Conservation (phyloP, 106 monocot species). For the Dendrobium catenatum region DNA sequence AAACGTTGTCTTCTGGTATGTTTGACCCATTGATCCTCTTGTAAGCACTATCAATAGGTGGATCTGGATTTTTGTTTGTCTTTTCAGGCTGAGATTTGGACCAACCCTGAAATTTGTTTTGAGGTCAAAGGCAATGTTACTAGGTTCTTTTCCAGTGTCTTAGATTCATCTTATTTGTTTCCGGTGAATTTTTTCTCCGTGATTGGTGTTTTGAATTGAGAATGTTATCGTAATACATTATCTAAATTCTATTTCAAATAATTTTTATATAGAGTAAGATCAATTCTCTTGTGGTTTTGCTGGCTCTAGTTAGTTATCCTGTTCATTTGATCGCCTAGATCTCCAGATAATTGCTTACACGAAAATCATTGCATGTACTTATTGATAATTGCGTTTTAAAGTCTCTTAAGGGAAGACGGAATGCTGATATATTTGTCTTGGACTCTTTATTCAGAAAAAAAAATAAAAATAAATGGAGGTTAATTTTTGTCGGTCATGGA, state of each 20-base stretch:
- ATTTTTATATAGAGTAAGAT: neutral
- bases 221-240: neutral
- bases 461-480: neutral
- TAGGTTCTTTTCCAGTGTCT: neutral
- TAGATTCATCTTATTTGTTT: neutral
- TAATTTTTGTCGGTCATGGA: neutral
- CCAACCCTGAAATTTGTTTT: neutral
- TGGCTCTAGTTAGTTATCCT: neutral
- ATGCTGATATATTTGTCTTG: neutral
- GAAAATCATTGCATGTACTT: neutral
- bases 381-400: neutral
- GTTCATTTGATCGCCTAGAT: neutral
- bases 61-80: neutral
- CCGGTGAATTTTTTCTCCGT: neutral
- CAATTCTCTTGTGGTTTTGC: neutral
- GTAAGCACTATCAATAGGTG: neutral
- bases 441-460: neutral
- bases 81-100: neutral
- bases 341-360: no score
- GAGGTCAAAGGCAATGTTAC: neutral
- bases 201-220: neutral
- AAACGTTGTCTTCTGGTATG: slow-evolving; percentile 4
- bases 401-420: neutral
- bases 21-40: neutral
- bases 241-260: neutral